Evolutionary conservation across 202 grass and related monocot genomes (phyloP), one percentile per base, ranked within the genome.

Genomic region (Panicum hallii): DNA sequence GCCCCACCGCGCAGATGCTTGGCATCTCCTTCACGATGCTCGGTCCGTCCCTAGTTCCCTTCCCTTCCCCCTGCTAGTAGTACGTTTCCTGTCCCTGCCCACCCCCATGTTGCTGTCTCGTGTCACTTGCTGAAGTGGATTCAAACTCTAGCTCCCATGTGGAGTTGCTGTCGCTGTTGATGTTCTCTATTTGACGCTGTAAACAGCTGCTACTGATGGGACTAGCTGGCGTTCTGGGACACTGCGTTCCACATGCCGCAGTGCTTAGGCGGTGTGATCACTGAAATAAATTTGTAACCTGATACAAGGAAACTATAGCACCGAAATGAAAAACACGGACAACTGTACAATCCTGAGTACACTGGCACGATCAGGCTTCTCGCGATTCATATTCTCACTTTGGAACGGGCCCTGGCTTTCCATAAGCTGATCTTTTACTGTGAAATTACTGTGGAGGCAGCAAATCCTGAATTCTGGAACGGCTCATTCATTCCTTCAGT

Each of bases 11-110:
- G 30, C 95, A 91, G 90, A 88, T 97, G 55, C 1, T 93, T 58
- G 90, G 90, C 22, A 5, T 97, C 67, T 88, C 90, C 49, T 72
- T 97, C 85, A 94, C 95, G 36, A 97, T 97, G 95, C 92, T 97
- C 8, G 92, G 95, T 94, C 10, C 30, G 60, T 56, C n/a, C 50
- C 20, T 9, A 32, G 3, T 1, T 72, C 13, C 14, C 23, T 55
- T 14, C 28, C 70, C 2, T 60, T 0, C 22, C 61, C 28, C 61
- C n/a, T 26, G 7, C 57, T n/a, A 53, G 9, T n/a, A 52, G 9
- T 72, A 7, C 36, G 9, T 81, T 63, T 23, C 43, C 11, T 80
- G 48, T 26, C 44, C 8, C 53, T 30, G 5, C 3, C 28, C 61
- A 63, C 28, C 11, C 11, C 22, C 50, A 1, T 75, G 32, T 34